phyloP scores from a whole-genome alignment of 495 filamentous ascomycete species.

The Bacidia gigantensis region DNA sequence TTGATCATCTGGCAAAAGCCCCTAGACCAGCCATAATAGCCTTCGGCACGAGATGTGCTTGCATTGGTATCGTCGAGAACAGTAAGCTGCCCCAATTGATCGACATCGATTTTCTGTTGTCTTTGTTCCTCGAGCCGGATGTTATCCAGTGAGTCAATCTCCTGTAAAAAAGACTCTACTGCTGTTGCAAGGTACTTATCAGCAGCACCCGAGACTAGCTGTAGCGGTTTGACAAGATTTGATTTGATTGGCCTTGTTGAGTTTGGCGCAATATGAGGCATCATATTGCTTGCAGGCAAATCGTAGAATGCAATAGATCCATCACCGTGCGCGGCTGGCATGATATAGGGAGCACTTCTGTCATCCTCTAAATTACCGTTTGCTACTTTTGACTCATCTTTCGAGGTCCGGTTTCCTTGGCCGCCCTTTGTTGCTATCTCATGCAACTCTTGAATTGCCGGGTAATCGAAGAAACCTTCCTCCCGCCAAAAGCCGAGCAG shows the following conservation, averaged over 20 bases:
- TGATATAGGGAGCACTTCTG: constrained; percentile 48
- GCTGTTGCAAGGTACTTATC: constrained; percentile 48
- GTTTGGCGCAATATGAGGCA: constrained; percentile 66
- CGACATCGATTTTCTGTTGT: constrained; percentile 40
- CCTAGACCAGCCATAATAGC: constrained; percentile 79
- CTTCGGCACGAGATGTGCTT: constrained; percentile 47
- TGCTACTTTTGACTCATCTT: not conserved
- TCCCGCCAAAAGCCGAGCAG: constrained; percentile 64
- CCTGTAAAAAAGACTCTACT: constrained; percentile 53
- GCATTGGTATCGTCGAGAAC: constrained; percentile 46
- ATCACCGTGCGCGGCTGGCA: constrained; percentile 72
- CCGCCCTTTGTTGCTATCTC: constrained; percentile 28
- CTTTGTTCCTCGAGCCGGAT: constrained; percentile 28
- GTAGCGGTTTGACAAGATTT: constrained; percentile 56
- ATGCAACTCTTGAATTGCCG: constrained; percentile 46
- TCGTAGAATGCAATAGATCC: constrained; percentile 64
- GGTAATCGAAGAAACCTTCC: constrained; percentile 48
- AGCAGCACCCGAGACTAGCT: constrained; percentile 58
- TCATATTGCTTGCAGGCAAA: constrained; percentile 68
- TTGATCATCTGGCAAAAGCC: constrained; percentile 73
- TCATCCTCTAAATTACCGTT: constrained; percentile 19
- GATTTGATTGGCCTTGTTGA: constrained; percentile 59
- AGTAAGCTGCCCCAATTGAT: constrained; percentile 59
- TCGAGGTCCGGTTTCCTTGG: constrained; percentile 18
- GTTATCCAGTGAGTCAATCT: constrained; percentile 51